A percentile compares a stretch with the other conserved stretches of the same genome.
These are phyloP conservation scores for Nakaseomyces kungkrabaensis DNA, from an alignment of 1,139 yeast genomes.

Conservation along the genomic window DNA sequence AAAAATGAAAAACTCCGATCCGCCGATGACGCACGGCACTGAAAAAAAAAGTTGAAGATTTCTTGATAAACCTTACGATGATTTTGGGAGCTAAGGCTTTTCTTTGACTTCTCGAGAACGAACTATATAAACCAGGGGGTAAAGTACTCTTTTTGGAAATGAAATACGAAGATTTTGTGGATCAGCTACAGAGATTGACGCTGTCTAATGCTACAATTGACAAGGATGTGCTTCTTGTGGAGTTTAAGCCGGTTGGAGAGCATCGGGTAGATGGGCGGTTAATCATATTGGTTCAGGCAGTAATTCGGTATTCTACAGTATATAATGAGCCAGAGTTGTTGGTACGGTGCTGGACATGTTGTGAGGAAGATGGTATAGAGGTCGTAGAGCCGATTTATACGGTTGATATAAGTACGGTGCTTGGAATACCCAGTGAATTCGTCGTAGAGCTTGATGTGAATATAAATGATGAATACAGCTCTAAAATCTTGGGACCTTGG, in stretches of 20 bases:
- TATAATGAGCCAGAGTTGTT: not conserved
- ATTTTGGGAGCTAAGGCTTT: no score
- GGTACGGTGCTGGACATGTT: not conserved
- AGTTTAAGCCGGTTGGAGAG: not conserved
- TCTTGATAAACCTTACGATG: no score
- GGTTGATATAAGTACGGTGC: not conserved
- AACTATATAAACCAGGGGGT: no score
- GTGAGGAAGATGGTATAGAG: not conserved
- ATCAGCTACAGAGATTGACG: not conserved
- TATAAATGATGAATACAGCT: not conserved
- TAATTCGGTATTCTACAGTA: not conserved
- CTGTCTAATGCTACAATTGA: not conserved
- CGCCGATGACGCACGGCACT: not conserved
- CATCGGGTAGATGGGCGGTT: not conserved
- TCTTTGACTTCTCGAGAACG: no score
- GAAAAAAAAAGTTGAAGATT: not conserved
- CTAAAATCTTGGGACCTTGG: constrained; percentile 10
- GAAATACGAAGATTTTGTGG: not conserved
- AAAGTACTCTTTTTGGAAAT: not conserved
- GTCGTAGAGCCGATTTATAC: not conserved
- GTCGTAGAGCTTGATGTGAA: not conserved
- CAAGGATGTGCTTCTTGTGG: not conserved
- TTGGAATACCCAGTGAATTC: not conserved
- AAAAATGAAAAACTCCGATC: not conserved
- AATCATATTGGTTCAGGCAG: not conserved